phyloP scores from a whole-genome alignment of 2,329 filamentous ascomycete species.

The Leptographium lundbergii region DNA sequence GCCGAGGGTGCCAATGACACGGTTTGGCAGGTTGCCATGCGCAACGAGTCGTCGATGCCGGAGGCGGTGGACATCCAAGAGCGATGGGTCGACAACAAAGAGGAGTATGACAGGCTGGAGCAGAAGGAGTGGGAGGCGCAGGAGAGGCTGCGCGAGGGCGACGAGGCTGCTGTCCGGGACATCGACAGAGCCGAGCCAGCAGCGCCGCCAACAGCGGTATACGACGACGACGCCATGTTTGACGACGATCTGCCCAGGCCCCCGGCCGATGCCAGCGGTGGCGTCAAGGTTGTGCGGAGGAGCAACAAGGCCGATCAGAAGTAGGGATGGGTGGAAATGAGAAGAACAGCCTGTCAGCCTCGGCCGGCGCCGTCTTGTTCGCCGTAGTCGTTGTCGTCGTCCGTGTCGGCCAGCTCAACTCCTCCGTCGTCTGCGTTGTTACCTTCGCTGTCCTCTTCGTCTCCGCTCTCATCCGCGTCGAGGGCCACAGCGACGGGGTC shows the following conservation, averaged over 20 bases:
- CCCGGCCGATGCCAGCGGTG: conserved; percentile 25
- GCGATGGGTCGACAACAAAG: conserved; percentile 84
- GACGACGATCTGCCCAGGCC: conserved; percentile 10
- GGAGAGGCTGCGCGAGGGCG: conserved; percentile 33
- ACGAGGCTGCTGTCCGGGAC: conserved; percentile 18
- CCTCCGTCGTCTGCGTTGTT: conserved; percentile 20
- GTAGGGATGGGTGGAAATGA: not conserved
- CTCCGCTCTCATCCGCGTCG: conserved; percentile 31
- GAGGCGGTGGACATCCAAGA: conserved; percentile 88
- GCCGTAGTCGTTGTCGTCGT: conserved; percentile 27
- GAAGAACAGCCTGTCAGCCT: not conserved
- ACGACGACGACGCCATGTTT: conserved; percentile 28
- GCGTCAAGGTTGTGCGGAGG: conserved; percentile 61
- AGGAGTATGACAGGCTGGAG: conserved; percentile 75
- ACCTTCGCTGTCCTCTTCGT: conserved; percentile 17
- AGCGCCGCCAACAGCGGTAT: conserved; percentile 23
- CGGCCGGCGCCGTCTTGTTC: not conserved
- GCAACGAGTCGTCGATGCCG: conserved; percentile 59
- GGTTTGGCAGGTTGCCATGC: conserved; percentile 94
- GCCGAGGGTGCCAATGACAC: conserved; percentile 89
- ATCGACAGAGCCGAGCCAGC: conserved; percentile 16
- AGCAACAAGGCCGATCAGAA: conserved; percentile 30
- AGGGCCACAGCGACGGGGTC: conserved; percentile 30
- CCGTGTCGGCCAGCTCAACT: conserved; percentile 31
- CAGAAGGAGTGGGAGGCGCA: conserved; percentile 57